Percentiles rank a stretch among this genome's conserved stretches.
These are phyloP conservation scores for Hypoxylon intermedium DNA, from an alignment of 495 filamentous ascomycete genomes.

Conservation along the genomic window DNA sequence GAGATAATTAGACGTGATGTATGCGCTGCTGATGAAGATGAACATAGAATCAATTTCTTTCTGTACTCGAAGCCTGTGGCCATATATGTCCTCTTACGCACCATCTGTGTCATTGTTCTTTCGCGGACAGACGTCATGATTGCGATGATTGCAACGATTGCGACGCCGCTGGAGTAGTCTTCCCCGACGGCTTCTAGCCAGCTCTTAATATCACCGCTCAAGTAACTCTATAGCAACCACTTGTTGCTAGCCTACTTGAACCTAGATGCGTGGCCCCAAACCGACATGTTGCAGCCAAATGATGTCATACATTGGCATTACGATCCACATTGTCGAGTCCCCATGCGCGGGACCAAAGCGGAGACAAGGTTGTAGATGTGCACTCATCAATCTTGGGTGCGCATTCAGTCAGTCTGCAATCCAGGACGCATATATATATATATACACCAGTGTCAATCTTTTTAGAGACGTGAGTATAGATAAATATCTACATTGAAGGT, in stretches of 20 bases:
- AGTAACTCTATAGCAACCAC: too few relatives aligned
- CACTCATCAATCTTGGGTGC: not conserved
- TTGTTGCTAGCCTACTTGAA: slow-evolving; percentile 7
- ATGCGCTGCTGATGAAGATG: too few relatives aligned
- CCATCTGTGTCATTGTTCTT: not conserved
- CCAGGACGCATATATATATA: not conserved
- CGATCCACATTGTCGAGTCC: not conserved
- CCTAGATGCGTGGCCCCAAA: slow-evolving; percentile 5
- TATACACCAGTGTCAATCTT: not conserved
- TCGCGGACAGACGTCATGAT: slow-evolving; percentile 33
- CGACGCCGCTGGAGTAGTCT: slow-evolving; percentile 3
- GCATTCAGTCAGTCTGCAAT: not conserved
- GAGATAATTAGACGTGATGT: too few relatives aligned
- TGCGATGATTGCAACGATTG: too few relatives aligned
- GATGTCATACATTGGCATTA: slow-evolving; percentile 33
- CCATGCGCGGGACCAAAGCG: slow-evolving; percentile 2
- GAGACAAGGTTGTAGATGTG: not conserved
- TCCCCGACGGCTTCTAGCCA: not conserved
- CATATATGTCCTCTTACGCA: too few relatives aligned
- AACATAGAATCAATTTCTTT: too few relatives aligned
- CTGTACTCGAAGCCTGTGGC: too few relatives aligned
- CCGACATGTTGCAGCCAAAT: slow-evolving; percentile 14
- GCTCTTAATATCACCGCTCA: too few relatives aligned
- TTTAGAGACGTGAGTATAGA: not conserved
- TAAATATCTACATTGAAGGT: not conserved